A percentile compares a stretch with the other conserved stretches of the same genome.
phyloP scores from a whole-genome alignment of 2,329 filamentous ascomycete species.

The Aspergillus proliferans region DNA sequence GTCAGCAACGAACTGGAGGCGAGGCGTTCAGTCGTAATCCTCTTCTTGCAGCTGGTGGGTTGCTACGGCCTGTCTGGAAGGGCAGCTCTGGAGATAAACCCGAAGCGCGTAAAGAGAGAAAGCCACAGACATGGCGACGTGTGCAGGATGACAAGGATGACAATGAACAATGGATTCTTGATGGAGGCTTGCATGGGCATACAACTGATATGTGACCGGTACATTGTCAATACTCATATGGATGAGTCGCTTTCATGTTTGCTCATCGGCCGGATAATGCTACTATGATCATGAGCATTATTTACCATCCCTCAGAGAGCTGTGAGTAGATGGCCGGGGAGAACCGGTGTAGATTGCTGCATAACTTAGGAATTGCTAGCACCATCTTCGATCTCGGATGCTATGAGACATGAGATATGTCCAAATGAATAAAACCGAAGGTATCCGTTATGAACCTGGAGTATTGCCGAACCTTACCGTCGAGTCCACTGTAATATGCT shows the following conservation, averaged over 20 bases:
- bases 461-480: too few relatives aligned
- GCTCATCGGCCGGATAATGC: not conserved
- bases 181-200: slow-evolving; percentile 38
- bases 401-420: too few relatives aligned
- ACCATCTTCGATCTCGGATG: too few relatives aligned
- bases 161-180: slow-evolving; percentile 44
- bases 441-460: too few relatives aligned
- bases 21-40: slow-evolving; percentile 41
- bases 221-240: not conserved
- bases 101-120: slow-evolving; percentile 25
- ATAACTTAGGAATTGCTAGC: too few relatives aligned
- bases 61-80: slow-evolving; percentile 43
- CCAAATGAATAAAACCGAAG: too few relatives aligned
- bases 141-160: slow-evolving; percentile 44
- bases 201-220: not conserved
- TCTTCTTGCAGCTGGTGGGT: slow-evolving; percentile 36
- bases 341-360: too few relatives aligned
- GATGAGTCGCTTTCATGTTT: not conserved
- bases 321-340: too few relatives aligned
- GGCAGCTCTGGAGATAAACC: slow-evolving; percentile 21
- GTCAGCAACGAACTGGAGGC: slow-evolving; percentile 12
- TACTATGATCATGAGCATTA: not conserved
- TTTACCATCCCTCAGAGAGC: too few relatives aligned
- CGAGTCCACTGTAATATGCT: too few relatives aligned
- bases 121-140: slow-evolving; percentile 39